Evolutionary conservation across 176 grass and related monocot species (phyloP).

Genomic region (Phyllostachys edulis): DNA sequence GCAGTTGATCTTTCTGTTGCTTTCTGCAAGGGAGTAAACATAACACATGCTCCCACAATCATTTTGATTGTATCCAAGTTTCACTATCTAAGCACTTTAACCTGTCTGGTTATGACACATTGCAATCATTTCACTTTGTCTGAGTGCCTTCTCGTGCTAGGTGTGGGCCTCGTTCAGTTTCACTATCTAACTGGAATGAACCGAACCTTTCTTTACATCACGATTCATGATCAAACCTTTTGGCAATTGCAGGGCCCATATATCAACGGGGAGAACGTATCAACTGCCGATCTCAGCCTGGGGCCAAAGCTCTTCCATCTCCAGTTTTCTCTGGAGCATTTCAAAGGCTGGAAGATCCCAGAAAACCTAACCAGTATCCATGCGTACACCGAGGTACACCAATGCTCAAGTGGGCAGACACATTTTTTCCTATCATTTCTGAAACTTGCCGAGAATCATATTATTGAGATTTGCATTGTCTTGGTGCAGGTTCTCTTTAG

Average conservation of each 20-base stretch:
- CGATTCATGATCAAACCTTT: not conserved
- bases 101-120: slow-evolving; percentile 6
- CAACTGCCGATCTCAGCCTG: slow-evolving; percentile 64
- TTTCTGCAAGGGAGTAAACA: not conserved
- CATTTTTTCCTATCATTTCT: not conserved
- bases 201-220: not conserved
- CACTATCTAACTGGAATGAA: not conserved
- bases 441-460: not conserved
- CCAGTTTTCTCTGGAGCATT: slow-evolving; percentile 60
- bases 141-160: not conserved
- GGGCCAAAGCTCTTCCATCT: slow-evolving; percentile 88
- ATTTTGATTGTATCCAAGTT: not conserved
- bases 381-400: slow-evolving; percentile 60
- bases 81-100: slow-evolving; percentile 3
- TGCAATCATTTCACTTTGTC: slow-evolving; percentile 22
- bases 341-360: slow-evolving; percentile 88
- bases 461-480: not conserved
- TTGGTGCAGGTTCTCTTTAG: slow-evolving; percentile 66
- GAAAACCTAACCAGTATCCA: slow-evolving; percentile 64
- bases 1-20: not conserved
- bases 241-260: slow-evolving; percentile 66
- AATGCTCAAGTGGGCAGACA: not conserved
- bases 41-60: not conserved
- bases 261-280: slow-evolving; percentile 61
- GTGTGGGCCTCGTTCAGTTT: not conserved